These are phyloP conservation scores for Naematelia encephala DNA, from an alignment of 768 basidiomycete genomes.

Conservation along the genomic window DNA sequence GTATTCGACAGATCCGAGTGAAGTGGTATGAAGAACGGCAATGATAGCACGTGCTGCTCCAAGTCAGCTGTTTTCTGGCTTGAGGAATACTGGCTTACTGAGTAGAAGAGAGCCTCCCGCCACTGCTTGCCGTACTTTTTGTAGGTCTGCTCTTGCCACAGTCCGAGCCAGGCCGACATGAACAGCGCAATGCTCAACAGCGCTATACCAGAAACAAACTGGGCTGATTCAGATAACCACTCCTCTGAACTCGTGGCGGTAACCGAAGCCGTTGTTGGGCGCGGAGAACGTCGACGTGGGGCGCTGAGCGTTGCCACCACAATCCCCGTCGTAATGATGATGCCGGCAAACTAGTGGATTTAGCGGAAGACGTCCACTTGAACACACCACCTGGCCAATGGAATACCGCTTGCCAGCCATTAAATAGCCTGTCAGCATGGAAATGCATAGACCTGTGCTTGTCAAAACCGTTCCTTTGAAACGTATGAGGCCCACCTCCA, in stretches of 20 bases:
- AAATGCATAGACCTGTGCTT: conserved; percentile 65
- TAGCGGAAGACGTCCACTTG: not conserved
- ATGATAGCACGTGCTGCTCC: conserved; percentile 67
- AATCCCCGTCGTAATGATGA: conserved; percentile 67
- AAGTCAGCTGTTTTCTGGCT: not conserved
- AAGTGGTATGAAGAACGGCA: conserved; percentile 68
- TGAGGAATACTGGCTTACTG: conserved; percentile 54
- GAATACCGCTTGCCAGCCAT: conserved; percentile 63
- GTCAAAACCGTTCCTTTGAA: not conserved
- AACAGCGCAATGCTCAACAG: conserved; percentile 68
- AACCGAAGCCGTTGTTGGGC: not conserved
- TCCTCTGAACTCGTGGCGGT: not conserved
- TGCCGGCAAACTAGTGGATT: conserved; percentile 59
- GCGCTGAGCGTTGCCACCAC: conserved; percentile 67
- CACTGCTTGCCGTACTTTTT: conserved; percentile 68
- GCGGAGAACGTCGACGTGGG: conserved; percentile 30
- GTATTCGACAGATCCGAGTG: conserved; percentile 61
- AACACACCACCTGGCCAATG: conserved; percentile 57
- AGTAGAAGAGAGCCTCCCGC: conserved; percentile 82
- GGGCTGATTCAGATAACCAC: conserved; percentile 19
- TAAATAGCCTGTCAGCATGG: conserved; percentile 68
- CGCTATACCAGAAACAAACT: conserved; percentile 64
- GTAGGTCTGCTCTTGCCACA: conserved; percentile 75
- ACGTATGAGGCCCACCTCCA: conserved; percentile 58
- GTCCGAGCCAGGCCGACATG: conserved; percentile 65